Evolutionary conservation across 495 filamentous ascomycete genomes (phyloP).

Genomic region (Penicillium malachiteum): DNA sequence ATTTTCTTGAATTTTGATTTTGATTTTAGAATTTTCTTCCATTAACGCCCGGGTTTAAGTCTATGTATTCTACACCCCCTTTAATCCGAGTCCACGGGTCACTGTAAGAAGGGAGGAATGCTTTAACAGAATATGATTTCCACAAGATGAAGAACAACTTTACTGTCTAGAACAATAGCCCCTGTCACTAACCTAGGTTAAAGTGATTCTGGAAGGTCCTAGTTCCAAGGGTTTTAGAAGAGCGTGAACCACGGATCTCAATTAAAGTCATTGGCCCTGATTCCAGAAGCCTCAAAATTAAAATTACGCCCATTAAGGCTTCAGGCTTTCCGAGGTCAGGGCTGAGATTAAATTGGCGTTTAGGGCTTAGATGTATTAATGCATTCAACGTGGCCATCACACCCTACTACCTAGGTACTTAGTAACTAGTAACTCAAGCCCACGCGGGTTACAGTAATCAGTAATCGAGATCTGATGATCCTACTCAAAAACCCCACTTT

Average conservation of each 20-base stretch:
- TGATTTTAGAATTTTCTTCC: no score
- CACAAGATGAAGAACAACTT: no score
- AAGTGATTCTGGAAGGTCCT: constrained; percentile 17
- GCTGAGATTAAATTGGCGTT: neutral
- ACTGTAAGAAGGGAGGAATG: no score
- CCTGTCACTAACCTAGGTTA: neutral
- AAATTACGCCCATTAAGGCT: constrained; percentile 5
- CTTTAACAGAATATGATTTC: no score
- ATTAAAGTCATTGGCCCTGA: neutral
- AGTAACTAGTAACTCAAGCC: no score
- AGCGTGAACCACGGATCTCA: constrained; percentile 8
- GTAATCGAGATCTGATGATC: constrained; percentile 1
- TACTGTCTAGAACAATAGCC: neutral
- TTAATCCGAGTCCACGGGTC: no score
- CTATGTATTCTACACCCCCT: no score
- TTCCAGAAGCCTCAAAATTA: neutral
- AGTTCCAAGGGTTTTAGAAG: constrained; percentile 5
- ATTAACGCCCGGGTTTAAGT: no score
- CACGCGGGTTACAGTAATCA: constrained; percentile 6
- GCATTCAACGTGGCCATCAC: constrained; percentile 6
- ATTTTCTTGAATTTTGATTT: no score
- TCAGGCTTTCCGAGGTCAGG: no score
- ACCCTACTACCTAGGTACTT: neutral
- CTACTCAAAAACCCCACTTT: neutral
- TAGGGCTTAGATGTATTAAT: neutral